Evolutionary conservation across 1,284 basidiomycete species (phyloP).

Genomic region (Pisolithus thermaeus): DNA sequence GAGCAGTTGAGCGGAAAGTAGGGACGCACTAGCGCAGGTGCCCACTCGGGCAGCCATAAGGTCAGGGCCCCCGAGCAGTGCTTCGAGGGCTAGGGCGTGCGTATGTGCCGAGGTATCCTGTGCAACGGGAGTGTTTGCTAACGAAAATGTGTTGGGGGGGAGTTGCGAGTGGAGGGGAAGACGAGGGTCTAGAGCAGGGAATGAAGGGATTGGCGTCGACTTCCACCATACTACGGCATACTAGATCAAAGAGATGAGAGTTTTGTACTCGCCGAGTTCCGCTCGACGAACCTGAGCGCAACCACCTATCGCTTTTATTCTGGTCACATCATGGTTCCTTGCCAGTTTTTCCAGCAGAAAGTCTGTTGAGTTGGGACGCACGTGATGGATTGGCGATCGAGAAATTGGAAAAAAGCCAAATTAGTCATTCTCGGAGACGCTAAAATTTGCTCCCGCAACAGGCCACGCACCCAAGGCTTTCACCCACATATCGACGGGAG

Average conservation of each 20-base stretch:
- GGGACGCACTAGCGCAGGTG: constrained; percentile 58
- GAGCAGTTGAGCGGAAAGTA: constrained; percentile 62
- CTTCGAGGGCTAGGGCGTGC: constrained; percentile 67
- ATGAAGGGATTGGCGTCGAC: constrained; percentile 55
- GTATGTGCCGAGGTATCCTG: constrained; percentile 75
- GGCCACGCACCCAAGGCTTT: constrained; percentile 65
- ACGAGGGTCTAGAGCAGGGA: constrained; percentile 63
- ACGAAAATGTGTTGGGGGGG: constrained; percentile 57
- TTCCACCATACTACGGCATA: constrained; percentile 82
- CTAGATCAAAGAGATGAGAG: constrained; percentile 29
- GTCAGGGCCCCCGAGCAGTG: constrained; percentile 69
- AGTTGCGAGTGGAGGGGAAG: constrained; percentile 63
- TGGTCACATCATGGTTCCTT: constrained; percentile 57
- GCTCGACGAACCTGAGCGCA: constrained; percentile 53
- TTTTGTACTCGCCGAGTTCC: neutral
- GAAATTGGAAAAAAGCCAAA: constrained; percentile 22
- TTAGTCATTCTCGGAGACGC: constrained; percentile 23
- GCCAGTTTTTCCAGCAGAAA: constrained; percentile 67
- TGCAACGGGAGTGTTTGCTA: constrained; percentile 69
- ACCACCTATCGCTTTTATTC: constrained; percentile 69
- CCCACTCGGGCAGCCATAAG: constrained; percentile 69
- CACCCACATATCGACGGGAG: constrained; percentile 82
- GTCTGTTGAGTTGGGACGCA: constrained; percentile 40
- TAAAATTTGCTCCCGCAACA: constrained; percentile 35
- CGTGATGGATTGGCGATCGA: constrained; percentile 29